Conservation (phyloP, 306 rosid genomes). For the Crataegus laevigata region DNA sequence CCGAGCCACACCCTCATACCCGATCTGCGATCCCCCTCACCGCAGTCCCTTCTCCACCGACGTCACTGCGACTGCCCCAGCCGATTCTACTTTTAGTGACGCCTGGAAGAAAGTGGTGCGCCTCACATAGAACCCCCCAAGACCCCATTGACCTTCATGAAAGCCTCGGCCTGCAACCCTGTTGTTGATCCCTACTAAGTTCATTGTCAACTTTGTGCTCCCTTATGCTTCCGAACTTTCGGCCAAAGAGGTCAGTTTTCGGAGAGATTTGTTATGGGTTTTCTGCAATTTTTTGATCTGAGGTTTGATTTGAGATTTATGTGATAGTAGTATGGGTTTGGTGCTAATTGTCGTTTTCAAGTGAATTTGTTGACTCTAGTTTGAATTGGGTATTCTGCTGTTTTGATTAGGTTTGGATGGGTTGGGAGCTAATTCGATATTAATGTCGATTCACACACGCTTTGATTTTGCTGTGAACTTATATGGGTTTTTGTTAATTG, state of each 20-base stretch:
- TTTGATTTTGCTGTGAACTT: not conserved
- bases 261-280: not conserved
- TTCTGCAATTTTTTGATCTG: not conserved
- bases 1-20: slow-evolving; percentile 52
- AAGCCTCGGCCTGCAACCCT: slow-evolving; percentile 69
- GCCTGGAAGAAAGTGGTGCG: slow-evolving; percentile 63
- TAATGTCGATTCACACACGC: not conserved
- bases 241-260: slow-evolving; percentile 60
- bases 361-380: not conserved
- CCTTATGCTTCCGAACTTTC: slow-evolving; percentile 79
- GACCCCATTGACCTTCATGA: slow-evolving; percentile 69
- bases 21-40: slow-evolving; percentile 25
- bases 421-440: not conserved
- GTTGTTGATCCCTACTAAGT: slow-evolving; percentile 62
- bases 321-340: not conserved
- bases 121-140: slow-evolving; percentile 71
- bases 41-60: slow-evolving; percentile 58
- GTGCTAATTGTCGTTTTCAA: not conserved
- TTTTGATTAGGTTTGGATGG: not conserved
- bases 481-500: not conserved
- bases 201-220: slow-evolving; percentile 60
- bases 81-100: slow-evolving; percentile 29
- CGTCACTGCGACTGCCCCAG: slow-evolving; percentile 25
- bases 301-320: not conserved
- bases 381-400: not conserved